Evolutionary conservation across 805 yeast genomes (phyloP), one percentile per base, ranked within the genome.

Genomic region (Wickerhamia fluorescens): DNA sequence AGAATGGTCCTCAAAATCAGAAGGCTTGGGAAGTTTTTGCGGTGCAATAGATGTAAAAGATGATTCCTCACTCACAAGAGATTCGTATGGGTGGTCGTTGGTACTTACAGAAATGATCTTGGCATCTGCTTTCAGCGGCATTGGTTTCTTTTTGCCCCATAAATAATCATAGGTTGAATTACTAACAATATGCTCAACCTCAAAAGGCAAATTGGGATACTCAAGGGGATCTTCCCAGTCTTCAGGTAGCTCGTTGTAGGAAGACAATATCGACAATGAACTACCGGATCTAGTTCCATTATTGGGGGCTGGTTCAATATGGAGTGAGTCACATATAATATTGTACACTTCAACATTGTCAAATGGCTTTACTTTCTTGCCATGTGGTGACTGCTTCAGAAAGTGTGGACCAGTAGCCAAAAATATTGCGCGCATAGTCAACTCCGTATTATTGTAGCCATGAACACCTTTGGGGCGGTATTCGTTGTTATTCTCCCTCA

Each of bases 381-480:
- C 37, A 10, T 30, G 29, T 5, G 63, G 54, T 12, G 63, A 53
- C 22, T 49, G 55, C 14, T 42, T 34, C 22, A 56, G 46, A 52
- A 88, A 87, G 45, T 68, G 82, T 0, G 96, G 96, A 0, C 97
- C 97, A 2, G 67, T 51, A 1, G 80, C 94, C 23, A 85, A 43
- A 49, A 89, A 88, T 7, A 84, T 42, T 0, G 95, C 87, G 28
- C 95, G 60, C 95, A 87, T 87, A 33, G 86, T 58, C 5, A 79
- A 68, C 36, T 78, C 85, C 0, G 78, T 68, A 45, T 80, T 82
- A 45, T 80, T 75, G 51, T 84, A 88, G 2, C 96, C 96, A 53
- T 85, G 94, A 1, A 81, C 81, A 6, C 95, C 96, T 31, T 61
- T 61, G 3, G 85, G 82, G n/a, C 50, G 48, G 47, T 78, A 79